Base-by-base conservation (phyloP, 306 rosid species). In the Delonix regia region DNA sequence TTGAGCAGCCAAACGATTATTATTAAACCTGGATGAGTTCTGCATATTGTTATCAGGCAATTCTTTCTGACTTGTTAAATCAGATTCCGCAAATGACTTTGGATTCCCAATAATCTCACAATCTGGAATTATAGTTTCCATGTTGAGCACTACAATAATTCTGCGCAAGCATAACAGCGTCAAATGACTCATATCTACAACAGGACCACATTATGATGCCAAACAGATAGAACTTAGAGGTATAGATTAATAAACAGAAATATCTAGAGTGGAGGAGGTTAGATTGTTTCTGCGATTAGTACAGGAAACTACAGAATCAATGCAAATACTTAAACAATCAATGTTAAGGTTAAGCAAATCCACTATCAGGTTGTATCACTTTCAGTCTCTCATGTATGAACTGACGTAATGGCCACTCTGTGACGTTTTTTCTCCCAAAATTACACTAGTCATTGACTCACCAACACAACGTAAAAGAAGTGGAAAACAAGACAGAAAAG, bases 71-170 rank as follows among this genome's bases (percentile, higher is more conserved):
- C 82, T 48, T 13, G 86, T 80, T 72, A 80, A 85, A 75, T 73
- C 91, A 75, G 90, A 76, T 56, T 68, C 90, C 78, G 15, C 60
- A 45, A 56, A 78, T 47, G 77, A 69, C 66, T 83, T 92, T 4
- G 98, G 94, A 84, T 86, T 87, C 85, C 99, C 99, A 77, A 95
- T 92, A 33, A 87, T 86, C 83, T 86, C 91, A 19, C 88, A 91
- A 21, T 89, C 94, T 71, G 78, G 86, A 44, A 92, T 83, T 68
- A 95, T 92, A 74, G 91, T 89, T 88, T 95, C 94, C 93, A 95
- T 83, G 89, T 87, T 85, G 75, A 95, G 94, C 75, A 88, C 90
- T 49, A 95, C 83, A 84, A 95, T 85, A 78, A 95, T 74, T 91
- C 99, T 95, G 94, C 51, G 75, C 48, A 60, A 61, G 19, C 39